Base-by-base conservation (phyloP, 2,329 filamentous ascomycete genomes). In the Nemania sp. region DNA sequence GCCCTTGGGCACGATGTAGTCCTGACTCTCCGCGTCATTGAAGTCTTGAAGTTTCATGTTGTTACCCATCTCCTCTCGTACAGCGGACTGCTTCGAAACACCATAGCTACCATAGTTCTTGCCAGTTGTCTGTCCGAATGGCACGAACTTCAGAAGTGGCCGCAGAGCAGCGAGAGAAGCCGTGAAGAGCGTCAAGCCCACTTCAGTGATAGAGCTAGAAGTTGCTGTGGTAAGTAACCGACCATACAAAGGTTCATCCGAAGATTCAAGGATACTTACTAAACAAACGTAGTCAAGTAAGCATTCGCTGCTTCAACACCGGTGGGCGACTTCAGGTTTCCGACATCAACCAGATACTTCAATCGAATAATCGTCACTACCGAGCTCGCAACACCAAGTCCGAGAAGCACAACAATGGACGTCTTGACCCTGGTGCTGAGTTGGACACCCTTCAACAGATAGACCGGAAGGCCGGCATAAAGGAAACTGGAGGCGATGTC, bases 11-110 rank as follows among this genome's bases (percentile, higher is more conserved):
- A 61, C 56, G n/a, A 61, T 61, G 39, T 52, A 57, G 20, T 61
- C 59, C 50, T 57, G 52, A 39, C 59, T 61, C 40, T 53, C 59
- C 12, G 47, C 52, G 40, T 59, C 56, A 17, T 59, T 61, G 48
- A 61, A 59, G 26, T 61, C 59, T 33, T 61, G 49, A 12, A 61
- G 47, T 44, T 61, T 59, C 56, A 61, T 59, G 15, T n/a, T 42
- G 23, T 55, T 59, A 14, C 59, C 59, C 59, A 61, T 61, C 44
- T 61, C 59, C 1, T 57, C 56, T 9, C 59, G 52, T 14, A 57
- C 45, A 5, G 31, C 24, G 3, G 56, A 59, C 15, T 40, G 34
- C 45, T 61, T 61, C 19, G 56, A 54, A n/a, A 39, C 12, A 12
- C 46, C 56, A 22, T 61, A 56, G 9, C 31, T 52, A 11, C 33